These are phyloP conservation scores for Adansonia grandidieri DNA, from an alignment of 441 rosid species.

Conservation along the genomic window DNA sequence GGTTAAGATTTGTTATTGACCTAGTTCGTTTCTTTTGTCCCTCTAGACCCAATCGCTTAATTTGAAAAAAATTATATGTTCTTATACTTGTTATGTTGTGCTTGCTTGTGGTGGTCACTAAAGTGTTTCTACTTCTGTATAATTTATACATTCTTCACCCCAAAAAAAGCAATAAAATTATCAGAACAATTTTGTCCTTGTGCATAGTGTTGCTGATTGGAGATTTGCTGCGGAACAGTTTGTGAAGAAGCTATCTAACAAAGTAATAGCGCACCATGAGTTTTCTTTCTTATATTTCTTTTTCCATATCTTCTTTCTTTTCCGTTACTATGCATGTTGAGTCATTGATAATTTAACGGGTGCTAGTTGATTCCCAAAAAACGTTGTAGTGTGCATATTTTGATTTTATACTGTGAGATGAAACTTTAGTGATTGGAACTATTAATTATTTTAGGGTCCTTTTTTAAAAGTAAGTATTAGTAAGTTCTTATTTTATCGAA, in stretches of 20 bases:
- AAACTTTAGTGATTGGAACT: not conserved
- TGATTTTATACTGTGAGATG: not conserved
- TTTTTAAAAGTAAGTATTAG: not conserved
- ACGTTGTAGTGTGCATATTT: not conserved
- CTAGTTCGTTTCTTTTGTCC: not conserved
- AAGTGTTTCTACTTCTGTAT: not conserved
- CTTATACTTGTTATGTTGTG: not conserved
- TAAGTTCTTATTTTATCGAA: not conserved
- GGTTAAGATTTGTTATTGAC: not conserved
- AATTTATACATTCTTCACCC: not conserved
- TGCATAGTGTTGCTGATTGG: slow-evolving; percentile 79
- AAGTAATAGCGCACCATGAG: slow-evolving; percentile 87
- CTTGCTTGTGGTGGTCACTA: not conserved
- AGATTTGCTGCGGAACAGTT: slow-evolving; percentile 83
- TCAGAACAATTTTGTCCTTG: slow-evolving; percentile 15
- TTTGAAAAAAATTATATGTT: not conserved
- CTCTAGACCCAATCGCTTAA: not conserved
- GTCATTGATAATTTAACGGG: slow-evolving; percentile 3
- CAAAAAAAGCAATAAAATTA: not conserved
- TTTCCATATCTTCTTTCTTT: not conserved
- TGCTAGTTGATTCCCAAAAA: not conserved
- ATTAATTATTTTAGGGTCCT: not conserved
- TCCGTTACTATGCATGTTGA: not conserved
- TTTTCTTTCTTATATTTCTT: slow-evolving; percentile 29
- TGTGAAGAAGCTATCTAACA: slow-evolving; percentile 77